phyloP scores from a whole-genome alignment of 2,329 filamentous ascomycete species.

The Shiraia sp. region DNA sequence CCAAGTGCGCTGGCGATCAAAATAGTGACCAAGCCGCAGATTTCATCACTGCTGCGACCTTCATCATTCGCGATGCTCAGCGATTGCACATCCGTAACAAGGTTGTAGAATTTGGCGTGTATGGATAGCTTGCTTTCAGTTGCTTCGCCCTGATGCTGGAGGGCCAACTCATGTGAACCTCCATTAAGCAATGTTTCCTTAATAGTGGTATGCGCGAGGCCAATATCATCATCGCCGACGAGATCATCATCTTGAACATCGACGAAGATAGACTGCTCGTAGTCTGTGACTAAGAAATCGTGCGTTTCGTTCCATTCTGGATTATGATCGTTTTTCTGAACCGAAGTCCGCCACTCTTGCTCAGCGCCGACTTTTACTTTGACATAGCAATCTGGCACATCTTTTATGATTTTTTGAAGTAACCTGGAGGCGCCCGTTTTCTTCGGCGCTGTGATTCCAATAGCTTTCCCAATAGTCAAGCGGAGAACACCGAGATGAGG shows the following conservation, averaged over 20 bases:
- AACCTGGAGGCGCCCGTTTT: constrained; percentile 47
- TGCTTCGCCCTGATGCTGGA: constrained; percentile 45
- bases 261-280: constrained; percentile 49
- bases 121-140: constrained; percentile 45
- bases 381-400: constrained; percentile 54
- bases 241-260: constrained; percentile 53
- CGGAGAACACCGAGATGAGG: constrained; percentile 50
- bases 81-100: constrained; percentile 42
- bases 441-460: constrained; percentile 45
- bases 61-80: constrained; percentile 35
- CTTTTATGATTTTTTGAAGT: constrained; percentile 50
- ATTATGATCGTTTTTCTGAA: constrained; percentile 48
- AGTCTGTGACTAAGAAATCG: constrained; percentile 53
- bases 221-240: constrained; percentile 51
- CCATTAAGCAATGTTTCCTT: constrained; percentile 49
- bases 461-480: constrained; percentile 49
- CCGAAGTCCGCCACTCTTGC: constrained; percentile 49
- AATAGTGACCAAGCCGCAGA: constrained; percentile 50
- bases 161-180: constrained; percentile 47
- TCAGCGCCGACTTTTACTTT: constrained; percentile 52
- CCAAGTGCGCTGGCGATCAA: constrained; percentile 50
- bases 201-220: constrained; percentile 47
- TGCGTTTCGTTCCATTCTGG: constrained; percentile 55
- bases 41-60: constrained; percentile 29
- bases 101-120: constrained; percentile 48